Percentiles rank a stretch among this genome's conserved stretches.
Conservation (phyloP, 2,329 filamentous ascomycete species). For the Lachnum nothofagi region DNA sequence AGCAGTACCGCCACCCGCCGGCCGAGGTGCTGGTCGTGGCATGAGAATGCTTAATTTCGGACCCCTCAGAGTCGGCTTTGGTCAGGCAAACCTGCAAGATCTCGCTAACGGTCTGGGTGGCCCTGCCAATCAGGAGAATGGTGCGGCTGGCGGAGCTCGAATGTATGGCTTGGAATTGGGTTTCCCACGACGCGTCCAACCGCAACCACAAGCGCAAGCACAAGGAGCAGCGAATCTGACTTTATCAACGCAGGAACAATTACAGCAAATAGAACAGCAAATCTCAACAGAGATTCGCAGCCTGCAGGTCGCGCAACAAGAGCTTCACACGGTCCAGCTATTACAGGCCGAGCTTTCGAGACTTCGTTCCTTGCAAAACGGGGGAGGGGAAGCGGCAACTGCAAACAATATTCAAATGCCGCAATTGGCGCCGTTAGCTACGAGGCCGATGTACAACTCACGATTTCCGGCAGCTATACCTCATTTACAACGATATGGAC, state of each 20-base stretch:
- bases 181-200: slow-evolving; percentile 27
- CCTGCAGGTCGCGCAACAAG: slow-evolving; percentile 59
- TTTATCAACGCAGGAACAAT: slow-evolving; percentile 48
- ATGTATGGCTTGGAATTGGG: slow-evolving; percentile 34
- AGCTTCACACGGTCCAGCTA: slow-evolving; percentile 62
- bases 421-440: slow-evolving; percentile 10
- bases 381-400: slow-evolving; percentile 19
- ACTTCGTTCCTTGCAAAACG: slow-evolving; percentile 43
- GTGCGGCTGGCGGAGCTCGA: slow-evolving; percentile 23
- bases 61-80: slow-evolving; percentile 68
- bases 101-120: slow-evolving; percentile 59
- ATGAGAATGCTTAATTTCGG: slow-evolving; percentile 67
- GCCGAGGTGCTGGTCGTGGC: slow-evolving; percentile 33
- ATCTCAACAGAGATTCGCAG: slow-evolving; percentile 62
- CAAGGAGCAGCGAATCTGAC: slow-evolving; percentile 15
- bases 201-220: slow-evolving; percentile 19
- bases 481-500: slow-evolving; percentile 42
- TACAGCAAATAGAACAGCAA: slow-evolving; percentile 63
- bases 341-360: slow-evolving; percentile 64
- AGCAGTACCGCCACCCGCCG: slow-evolving; percentile 31
- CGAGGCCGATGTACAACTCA: background rate
- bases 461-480: slow-evolving; percentile 11
- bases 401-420: slow-evolving; percentile 22
- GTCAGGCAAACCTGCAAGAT: slow-evolving; percentile 61
- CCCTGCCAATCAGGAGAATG: slow-evolving; percentile 34